A percentile compares a stretch with the other conserved stretches of the same genome.
phyloP scores from a whole-genome alignment of 1,284 basidiomycete genomes.

The Leucoagaricus sp. region DNA sequence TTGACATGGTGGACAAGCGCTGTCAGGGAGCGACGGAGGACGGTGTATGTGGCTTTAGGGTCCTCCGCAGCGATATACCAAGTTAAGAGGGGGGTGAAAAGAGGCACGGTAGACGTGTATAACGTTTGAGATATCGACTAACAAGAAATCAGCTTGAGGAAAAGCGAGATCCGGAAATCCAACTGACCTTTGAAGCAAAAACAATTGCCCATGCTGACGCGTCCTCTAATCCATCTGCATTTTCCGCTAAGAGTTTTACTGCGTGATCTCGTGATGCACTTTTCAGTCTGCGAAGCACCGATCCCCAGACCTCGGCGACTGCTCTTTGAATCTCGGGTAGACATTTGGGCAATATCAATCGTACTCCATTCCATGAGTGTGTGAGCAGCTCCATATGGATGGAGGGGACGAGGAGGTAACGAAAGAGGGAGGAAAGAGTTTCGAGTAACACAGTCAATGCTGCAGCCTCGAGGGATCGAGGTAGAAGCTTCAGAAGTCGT shows the following conservation, averaged over 20 bases:
- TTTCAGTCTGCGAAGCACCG: slow-evolving; percentile 65
- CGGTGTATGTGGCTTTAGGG: slow-evolving; percentile 47
- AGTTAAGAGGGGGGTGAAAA: slow-evolving; percentile 58
- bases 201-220: slow-evolving; percentile 69
- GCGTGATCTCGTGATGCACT: slow-evolving; percentile 50
- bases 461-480: slow-evolving; percentile 54
- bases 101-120: slow-evolving; percentile 71
- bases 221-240: slow-evolving; percentile 51
- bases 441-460: slow-evolving; percentile 65
- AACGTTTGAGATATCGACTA: slow-evolving; percentile 78
- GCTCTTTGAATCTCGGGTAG: slow-evolving; percentile 69
- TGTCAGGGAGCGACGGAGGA: slow-evolving; percentile 73
- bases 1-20: slow-evolving; percentile 83
- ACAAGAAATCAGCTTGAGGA: slow-evolving; percentile 18
- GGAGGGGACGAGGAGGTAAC: slow-evolving; percentile 66
- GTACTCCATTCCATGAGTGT: slow-evolving; percentile 58
- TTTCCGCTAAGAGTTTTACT: slow-evolving; percentile 47
- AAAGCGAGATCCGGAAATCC: slow-evolving; percentile 10
- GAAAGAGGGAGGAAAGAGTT: slow-evolving; percentile 67
- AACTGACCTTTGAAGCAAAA: slow-evolving; percentile 69
- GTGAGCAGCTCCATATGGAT: slow-evolving; percentile 52
- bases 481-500: slow-evolving; percentile 58
- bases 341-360: slow-evolving; percentile 53
- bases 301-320: slow-evolving; percentile 79
- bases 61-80: slow-evolving; percentile 49